These are phyloP conservation scores for Neofusicoccum sp. DNA, from an alignment of 2,329 filamentous ascomycete species.

Conservation along the genomic window DNA sequence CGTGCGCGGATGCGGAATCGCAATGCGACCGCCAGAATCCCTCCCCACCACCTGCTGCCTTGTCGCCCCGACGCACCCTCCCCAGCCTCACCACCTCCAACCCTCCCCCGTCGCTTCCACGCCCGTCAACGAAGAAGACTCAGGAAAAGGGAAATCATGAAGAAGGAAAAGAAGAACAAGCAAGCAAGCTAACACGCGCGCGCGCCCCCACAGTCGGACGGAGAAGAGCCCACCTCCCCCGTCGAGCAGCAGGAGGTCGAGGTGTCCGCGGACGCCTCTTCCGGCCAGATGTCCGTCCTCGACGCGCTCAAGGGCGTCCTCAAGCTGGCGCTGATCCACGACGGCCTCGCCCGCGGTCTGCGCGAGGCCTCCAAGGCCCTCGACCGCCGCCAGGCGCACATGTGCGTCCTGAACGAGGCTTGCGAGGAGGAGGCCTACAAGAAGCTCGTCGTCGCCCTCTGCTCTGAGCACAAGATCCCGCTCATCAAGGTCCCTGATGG, in stretches of 20 bases:
- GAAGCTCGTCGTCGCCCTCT: slow-evolving; percentile 98
- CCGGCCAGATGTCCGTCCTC: slow-evolving; percentile 95
- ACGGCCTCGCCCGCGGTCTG: slow-evolving; percentile 96
- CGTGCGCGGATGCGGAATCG: not conserved
- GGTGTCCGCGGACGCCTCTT: slow-evolving; percentile 86
- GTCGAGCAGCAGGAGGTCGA: slow-evolving; percentile 85
- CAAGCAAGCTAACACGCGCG: not conserved
- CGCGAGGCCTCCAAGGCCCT: slow-evolving; percentile 98
- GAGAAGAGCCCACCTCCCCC: slow-evolving; percentile 97
- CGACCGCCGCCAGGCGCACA: slow-evolving; percentile 97
- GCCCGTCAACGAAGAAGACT: not conserved
- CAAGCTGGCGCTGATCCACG: slow-evolving; percentile 98
- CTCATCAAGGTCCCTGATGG: slow-evolving; percentile 99
- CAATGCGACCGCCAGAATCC: not conserved
- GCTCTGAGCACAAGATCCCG: slow-evolving; percentile 99
- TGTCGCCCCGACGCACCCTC: slow-evolving; percentile 25
- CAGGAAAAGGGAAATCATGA: not conserved
- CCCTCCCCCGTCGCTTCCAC: not conserved
- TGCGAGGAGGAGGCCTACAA: slow-evolving; percentile 99
- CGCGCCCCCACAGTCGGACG: slow-evolving; percentile 77
- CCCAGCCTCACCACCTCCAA: not conserved
- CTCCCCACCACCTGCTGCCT: slow-evolving; percentile 10
- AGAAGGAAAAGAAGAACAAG: not conserved
- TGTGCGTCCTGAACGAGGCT: slow-evolving; percentile 99
- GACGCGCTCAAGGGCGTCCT: slow-evolving; percentile 99